Evolutionary conservation across 2,329 filamentous ascomycete species (phyloP).

Genomic region (Fusarium heterosporum): DNA sequence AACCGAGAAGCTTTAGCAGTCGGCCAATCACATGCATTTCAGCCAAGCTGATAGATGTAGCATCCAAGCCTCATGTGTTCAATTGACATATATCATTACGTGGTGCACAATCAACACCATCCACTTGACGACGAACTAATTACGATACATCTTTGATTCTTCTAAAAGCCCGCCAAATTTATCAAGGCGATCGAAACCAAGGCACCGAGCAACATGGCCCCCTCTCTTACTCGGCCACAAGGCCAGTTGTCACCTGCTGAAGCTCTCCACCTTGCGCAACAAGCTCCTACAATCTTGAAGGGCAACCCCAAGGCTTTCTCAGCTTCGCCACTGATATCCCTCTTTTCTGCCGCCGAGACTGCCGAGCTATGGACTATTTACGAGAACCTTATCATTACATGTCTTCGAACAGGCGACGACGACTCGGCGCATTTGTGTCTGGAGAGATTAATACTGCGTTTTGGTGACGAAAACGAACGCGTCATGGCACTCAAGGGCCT

Average conservation of each 20-base stretch:
- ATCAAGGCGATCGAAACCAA: conserved; percentile 16
- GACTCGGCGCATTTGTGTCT: conserved; percentile 80
- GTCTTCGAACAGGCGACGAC: conserved; percentile 86
- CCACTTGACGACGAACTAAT: not conserved
- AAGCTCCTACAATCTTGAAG: conserved; percentile 67
- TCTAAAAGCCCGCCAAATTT: not conserved
- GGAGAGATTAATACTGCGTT: conserved; percentile 79
- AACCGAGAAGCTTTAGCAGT: not conserved
- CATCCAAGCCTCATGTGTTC: conserved; percentile 38
- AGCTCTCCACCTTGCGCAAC: conserved; percentile 69
- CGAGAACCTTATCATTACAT: conserved; percentile 88
- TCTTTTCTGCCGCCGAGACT: conserved; percentile 72
- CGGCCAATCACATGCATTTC: conserved; percentile 38
- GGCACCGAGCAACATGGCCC: conserved; percentile 55
- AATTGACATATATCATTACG: conserved; percentile 31
- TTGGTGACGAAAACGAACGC: conserved; percentile 86
- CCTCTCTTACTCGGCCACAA: conserved; percentile 67
- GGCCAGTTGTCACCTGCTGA: conserved; percentile 66
- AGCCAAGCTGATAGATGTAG: conserved; percentile 16
- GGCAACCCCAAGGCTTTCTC: conserved; percentile 66
- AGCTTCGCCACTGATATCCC: conserved; percentile 63
- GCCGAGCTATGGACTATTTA: conserved; percentile 86
- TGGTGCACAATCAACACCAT: conserved; percentile 22
- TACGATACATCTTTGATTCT: not conserved
- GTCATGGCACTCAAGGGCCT: conserved; percentile 86